Evolutionary conservation across 495 filamentous ascomycete species (phyloP).

Genomic region (Melanomma pulvis-pyrius): DNA sequence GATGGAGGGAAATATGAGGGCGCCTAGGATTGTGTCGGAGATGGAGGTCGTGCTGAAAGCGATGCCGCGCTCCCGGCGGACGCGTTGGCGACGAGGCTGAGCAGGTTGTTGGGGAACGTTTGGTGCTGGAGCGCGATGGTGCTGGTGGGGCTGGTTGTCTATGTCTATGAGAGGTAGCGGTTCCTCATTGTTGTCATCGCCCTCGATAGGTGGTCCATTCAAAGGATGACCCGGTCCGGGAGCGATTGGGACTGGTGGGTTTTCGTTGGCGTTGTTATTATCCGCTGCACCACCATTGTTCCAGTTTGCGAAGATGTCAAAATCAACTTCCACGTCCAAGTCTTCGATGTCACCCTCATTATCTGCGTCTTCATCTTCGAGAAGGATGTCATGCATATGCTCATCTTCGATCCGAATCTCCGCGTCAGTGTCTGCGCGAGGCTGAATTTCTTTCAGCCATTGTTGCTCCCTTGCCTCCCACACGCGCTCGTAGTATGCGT

Average conservation of each 20-base stretch:
- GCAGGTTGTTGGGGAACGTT: constrained; percentile 27
- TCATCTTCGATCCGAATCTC: constrained; percentile 12
- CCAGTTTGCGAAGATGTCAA: constrained; percentile 42
- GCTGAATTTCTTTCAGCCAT: constrained; percentile 69
- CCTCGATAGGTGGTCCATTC: constrained; percentile 25
- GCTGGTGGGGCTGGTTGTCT: background rate
- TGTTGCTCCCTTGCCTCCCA: constrained; percentile 64
- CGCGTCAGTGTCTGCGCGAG: constrained; percentile 54
- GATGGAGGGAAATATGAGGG: constrained; percentile 64
- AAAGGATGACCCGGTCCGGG: constrained; percentile 34
- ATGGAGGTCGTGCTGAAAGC: constrained; percentile 56
- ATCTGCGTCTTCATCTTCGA: constrained; percentile 47
- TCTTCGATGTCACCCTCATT: constrained; percentile 53
- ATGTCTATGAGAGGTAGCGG: background rate
- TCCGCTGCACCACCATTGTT: constrained; percentile 40
- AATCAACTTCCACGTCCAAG: constrained; percentile 43
- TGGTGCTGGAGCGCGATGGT: constrained; percentile 25
- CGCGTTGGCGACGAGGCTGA: constrained; percentile 4
- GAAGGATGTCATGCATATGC: constrained; percentile 25
- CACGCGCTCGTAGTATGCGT: constrained; percentile 63
- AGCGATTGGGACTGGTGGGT: constrained; percentile 33
- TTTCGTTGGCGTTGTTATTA: constrained; percentile 31
- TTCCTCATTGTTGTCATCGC: background rate
- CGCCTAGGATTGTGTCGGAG: constrained; percentile 62
- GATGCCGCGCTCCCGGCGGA: constrained; percentile 45